phyloP scores from a whole-genome alignment of 2,329 filamentous ascomycete genomes.

The Botrytis fragariae region DNA sequence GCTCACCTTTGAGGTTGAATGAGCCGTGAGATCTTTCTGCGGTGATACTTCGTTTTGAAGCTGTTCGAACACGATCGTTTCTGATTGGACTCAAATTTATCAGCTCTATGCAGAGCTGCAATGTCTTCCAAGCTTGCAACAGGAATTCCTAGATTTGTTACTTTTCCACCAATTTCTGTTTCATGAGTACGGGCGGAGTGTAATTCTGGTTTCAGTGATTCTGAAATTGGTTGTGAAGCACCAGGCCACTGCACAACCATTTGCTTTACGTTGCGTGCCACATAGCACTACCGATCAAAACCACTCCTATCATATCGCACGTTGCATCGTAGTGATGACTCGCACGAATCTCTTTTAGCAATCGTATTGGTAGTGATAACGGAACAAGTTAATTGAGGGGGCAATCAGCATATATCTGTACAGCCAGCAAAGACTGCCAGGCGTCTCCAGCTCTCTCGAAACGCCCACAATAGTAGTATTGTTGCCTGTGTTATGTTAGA shows the following conservation, averaged over 20 bases:
- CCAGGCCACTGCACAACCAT: neutral
- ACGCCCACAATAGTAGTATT: neutral
- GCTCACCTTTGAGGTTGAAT: neutral
- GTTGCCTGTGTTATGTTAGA: neutral
- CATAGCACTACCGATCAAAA: too few species aligned
- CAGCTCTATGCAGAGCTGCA: neutral
- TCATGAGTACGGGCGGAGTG: too few species aligned
- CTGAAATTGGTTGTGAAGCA: neutral
- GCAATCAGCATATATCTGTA: neutral
- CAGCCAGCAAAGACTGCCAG: neutral
- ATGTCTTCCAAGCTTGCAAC: neutral
- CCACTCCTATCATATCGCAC: too few species aligned
- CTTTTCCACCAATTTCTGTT: fast-evolving
- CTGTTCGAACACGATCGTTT: neutral
- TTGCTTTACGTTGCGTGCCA: too few species aligned
- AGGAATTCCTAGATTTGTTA: neutral
- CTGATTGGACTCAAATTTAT: neutral
- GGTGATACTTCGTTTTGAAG: neutral
- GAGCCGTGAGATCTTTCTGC: neutral
- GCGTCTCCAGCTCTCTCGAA: neutral
- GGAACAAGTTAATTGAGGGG: too few species aligned
- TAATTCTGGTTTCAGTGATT: too few species aligned
- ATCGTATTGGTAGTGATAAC: too few species aligned
- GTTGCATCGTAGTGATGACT: too few species aligned
- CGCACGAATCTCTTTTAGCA: too few species aligned